Conservation (phyloP, 2,329 filamentous ascomycete genomes). For the Spiromastix sp. region DNA sequence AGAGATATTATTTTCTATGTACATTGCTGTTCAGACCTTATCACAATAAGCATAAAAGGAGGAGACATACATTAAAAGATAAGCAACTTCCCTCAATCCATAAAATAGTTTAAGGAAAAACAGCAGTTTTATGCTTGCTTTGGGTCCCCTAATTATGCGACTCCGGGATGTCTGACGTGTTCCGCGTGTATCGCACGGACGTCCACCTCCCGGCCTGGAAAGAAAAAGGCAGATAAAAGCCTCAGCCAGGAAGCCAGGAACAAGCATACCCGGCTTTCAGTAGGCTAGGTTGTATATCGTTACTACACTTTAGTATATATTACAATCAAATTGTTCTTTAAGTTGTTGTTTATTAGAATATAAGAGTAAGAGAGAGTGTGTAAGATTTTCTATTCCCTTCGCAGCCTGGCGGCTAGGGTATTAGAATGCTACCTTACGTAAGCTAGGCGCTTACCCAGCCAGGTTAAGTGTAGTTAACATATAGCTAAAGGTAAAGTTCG, state of each 20-base stretch:
- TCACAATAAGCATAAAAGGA: neutral
- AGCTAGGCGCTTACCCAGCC: no score
- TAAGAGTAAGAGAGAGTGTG: no score
- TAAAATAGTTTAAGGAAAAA: neutral
- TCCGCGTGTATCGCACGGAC: neutral
- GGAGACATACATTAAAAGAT: neutral
- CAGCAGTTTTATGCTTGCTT: neutral
- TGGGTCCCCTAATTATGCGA: neutral
- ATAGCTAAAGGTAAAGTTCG: no score
- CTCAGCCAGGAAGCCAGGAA: neutral
- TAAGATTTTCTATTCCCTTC: no score
- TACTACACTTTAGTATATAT: no score
- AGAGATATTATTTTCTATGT: neutral
- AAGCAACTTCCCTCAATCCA: constrained; percentile 1
- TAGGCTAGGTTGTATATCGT: no score
- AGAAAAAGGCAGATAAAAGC: neutral
- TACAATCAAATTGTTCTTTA: no score
- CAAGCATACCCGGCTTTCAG: neutral
- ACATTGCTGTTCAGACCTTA: neutral
- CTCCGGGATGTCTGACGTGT: neutral
- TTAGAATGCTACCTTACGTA: no score
- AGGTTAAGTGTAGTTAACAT: no score
- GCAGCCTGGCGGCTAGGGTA: no score
- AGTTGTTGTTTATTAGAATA: no score
- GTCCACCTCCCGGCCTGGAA: neutral